A percentile compares a stretch with the other conserved stretches of the same genome.
phyloP scores from a whole-genome alignment of 1,139 yeast genomes.

The Chernovozyma sophiae-reginae region DNA sequence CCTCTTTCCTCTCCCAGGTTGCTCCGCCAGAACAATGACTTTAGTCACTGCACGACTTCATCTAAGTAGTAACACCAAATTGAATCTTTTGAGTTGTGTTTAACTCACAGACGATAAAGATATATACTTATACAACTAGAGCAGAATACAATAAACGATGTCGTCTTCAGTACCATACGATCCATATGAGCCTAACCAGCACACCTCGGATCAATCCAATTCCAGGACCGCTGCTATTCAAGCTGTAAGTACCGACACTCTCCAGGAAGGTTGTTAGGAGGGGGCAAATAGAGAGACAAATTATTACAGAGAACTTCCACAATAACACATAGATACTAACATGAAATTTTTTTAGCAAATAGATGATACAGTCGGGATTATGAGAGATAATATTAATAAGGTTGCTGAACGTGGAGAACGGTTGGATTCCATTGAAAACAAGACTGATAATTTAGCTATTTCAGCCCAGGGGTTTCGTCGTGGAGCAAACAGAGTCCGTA shows the following conservation, averaged over 20 bases:
- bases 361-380: conserved; percentile 95
- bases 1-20: background rate
- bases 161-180: conserved; percentile 86
- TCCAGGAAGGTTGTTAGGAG: too few relatives aligned
- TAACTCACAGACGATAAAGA: too few relatives aligned
- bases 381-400: conserved; percentile 96
- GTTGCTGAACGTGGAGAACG: conserved; percentile 95
- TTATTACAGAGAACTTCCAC: too few relatives aligned
- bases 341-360: conserved; percentile 67
- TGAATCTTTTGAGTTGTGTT: too few relatives aligned
- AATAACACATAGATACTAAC: too few relatives aligned
- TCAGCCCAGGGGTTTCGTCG: conserved; percentile 95
- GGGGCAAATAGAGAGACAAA: too few relatives aligned
- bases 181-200: conserved; percentile 75
- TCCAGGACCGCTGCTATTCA: conserved; percentile 81
- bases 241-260: conserved; percentile 54
- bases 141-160: too few relatives aligned
- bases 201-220: conserved; percentile 49
- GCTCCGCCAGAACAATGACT: background rate
- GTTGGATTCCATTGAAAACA: conserved; percentile 86
- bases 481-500: conserved; percentile 96
- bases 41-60: background rate
- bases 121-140: too few relatives aligned
- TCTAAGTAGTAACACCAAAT: too few relatives aligned
- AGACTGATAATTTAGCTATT: conserved; percentile 89